A percentile compares a stretch with the other conserved stretches of the same genome.
Conservation (phyloP, 805 yeast species). For the Hanseniaspora clermontiae region DNA sequence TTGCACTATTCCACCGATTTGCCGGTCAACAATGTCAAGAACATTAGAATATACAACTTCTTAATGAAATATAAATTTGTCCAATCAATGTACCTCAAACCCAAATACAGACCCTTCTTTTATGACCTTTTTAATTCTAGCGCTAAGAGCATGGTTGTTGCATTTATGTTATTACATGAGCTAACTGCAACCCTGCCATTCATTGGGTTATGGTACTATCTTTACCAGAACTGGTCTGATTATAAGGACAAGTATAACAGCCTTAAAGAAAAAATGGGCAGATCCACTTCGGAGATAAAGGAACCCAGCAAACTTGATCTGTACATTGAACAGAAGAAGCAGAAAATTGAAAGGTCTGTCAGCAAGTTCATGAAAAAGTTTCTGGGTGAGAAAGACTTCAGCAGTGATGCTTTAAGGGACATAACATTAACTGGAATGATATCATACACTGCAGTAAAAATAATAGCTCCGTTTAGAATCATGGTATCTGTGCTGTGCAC, state of each 20-base stretch:
- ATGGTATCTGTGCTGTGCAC: slow-evolving; percentile 27
- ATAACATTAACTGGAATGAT: slow-evolving; percentile 61
- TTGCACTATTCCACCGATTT: not conserved
- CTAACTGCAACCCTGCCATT: slow-evolving; percentile 62
- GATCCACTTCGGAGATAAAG: too few relatives aligned
- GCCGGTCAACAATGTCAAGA: not conserved
- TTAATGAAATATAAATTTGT: slow-evolving; percentile 20
- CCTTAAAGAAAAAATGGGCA: not conserved
- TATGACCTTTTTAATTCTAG: slow-evolving; percentile 24
- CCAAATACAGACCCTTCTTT: slow-evolving; percentile 22
- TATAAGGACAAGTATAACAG: slow-evolving; percentile 14
- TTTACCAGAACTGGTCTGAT: slow-evolving; percentile 38
- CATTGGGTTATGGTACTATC: slow-evolving; percentile 51
- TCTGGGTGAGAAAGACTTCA: slow-evolving; percentile 35
- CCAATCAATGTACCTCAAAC: slow-evolving; percentile 21
- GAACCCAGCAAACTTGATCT: slow-evolving; percentile 24
- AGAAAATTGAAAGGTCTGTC: not conserved
- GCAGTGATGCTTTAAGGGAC: slow-evolving; percentile 37
- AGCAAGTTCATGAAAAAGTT: not conserved
- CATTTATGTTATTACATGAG: slow-evolving; percentile 62
- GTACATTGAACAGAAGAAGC: slow-evolving; percentile 31
- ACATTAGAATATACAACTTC: not conserved
- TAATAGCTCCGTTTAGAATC: slow-evolving; percentile 27
- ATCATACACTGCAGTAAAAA: slow-evolving; percentile 57
- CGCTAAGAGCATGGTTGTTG: slow-evolving; percentile 32